Conservation (phyloP, 768 basidiomycete genomes). For the Boletus sensibilis region DNA sequence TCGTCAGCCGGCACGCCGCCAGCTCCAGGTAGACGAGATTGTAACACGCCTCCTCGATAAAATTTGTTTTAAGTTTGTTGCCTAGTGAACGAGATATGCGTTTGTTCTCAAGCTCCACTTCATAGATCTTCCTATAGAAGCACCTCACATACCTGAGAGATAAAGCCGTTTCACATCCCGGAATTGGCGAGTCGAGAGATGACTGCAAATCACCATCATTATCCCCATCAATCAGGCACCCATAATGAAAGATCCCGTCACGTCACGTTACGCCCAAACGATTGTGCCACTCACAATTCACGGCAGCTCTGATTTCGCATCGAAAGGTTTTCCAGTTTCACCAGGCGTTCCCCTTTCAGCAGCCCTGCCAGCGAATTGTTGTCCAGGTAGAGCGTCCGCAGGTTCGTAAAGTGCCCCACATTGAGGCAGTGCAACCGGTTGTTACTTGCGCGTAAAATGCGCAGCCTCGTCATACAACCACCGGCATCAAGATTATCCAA, state of each 20-base stretch:
- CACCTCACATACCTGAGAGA: slow-evolving; percentile 72
- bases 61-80: slow-evolving; percentile 61
- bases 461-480: slow-evolving; percentile 62
- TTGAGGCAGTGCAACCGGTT: slow-evolving; percentile 74
- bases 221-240: slow-evolving; percentile 37
- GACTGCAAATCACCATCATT: slow-evolving; percentile 38
- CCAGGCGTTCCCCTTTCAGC: slow-evolving; percentile 53
- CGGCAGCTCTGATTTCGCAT: slow-evolving; percentile 83
- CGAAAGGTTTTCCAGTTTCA: slow-evolving; percentile 85
- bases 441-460: slow-evolving; percentile 81
- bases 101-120: slow-evolving; percentile 18
- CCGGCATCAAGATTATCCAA: slow-evolving; percentile 55
- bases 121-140: slow-evolving; percentile 15
- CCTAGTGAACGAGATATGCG: slow-evolving; percentile 47
- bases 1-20: slow-evolving; percentile 78
- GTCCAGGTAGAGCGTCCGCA: slow-evolving; percentile 93
- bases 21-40: slow-evolving; percentile 90
- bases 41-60: slow-evolving; percentile 76
- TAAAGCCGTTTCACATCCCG: slow-evolving; percentile 93
- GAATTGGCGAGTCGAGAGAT: slow-evolving; percentile 59
- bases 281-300: slow-evolving; percentile 59
- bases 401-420: slow-evolving; percentile 57
- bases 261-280: slow-evolving; percentile 26
- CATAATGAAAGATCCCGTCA: slow-evolving; percentile 40
- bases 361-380: slow-evolving; percentile 63